A percentile compares a stretch with the other conserved stretches of the same genome.
phyloP scores from a whole-genome alignment of 257 asterid genomes.

The Capsicum pubescens region DNA sequence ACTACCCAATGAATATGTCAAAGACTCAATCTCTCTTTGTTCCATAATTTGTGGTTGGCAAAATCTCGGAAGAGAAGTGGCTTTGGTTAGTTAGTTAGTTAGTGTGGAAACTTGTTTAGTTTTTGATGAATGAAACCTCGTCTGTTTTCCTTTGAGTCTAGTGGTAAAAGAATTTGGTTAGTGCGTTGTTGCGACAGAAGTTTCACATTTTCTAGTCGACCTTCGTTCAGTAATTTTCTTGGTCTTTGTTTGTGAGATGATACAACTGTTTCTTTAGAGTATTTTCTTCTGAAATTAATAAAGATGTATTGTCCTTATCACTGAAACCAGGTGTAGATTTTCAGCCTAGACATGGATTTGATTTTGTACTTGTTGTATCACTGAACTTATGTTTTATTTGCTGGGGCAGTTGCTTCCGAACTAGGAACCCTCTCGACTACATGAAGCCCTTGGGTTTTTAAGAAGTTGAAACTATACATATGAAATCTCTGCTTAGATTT shows the following conservation, averaged over 20 bases:
- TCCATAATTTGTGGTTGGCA: background rate
- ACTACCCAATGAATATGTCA: background rate
- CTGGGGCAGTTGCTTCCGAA: background rate
- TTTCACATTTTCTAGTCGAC: background rate
- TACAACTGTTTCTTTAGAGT: background rate
- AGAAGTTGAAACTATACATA: background rate
- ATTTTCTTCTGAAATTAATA: background rate
- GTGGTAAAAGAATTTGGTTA: background rate
- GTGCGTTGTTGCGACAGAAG: background rate
- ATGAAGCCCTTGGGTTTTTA: background rate
- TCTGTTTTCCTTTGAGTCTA: background rate
- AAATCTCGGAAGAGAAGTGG: background rate
- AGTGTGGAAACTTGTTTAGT: background rate
- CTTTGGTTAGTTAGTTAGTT: conserved; percentile 6
- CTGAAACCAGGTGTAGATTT: background rate
- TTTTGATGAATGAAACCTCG: background rate
- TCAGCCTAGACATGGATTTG: background rate
- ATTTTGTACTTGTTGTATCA: background rate
- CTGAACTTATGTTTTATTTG: background rate
- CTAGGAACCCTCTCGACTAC: background rate
- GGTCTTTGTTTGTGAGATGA: background rate
- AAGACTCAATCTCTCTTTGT: background rate
- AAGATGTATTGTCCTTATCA: background rate
- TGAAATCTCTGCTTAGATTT: background rate
- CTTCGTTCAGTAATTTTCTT: background rate